phyloP scores from a whole-genome alignment of 495 filamentous ascomycete species.

The Massariosphaeria phaeospora region DNA sequence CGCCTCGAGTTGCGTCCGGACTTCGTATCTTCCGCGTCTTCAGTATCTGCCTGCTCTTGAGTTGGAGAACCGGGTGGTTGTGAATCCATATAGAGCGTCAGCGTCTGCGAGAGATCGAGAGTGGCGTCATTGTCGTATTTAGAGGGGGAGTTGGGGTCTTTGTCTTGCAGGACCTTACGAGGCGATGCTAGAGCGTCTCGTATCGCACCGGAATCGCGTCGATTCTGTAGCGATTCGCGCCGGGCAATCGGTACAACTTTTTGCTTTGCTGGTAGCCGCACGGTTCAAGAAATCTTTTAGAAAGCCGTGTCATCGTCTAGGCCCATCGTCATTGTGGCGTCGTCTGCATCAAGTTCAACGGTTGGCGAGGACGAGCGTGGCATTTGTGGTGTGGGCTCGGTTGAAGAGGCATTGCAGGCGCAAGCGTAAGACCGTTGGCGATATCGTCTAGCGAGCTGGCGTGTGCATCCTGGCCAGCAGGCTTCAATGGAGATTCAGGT shows the following conservation, averaged over 20 bases:
- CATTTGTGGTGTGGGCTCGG: neutral
- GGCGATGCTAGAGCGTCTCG: constrained; percentile 41
- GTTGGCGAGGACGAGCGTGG: constrained; percentile 7
- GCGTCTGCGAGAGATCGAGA: constrained; percentile 28
- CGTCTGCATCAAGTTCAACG: constrained; percentile 12
- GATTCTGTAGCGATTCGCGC: constrained; percentile 35
- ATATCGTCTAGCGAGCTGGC: constrained; percentile 19
- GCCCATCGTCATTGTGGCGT: constrained; percentile 23
- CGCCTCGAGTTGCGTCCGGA: constrained; percentile 8
- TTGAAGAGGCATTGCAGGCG: neutral
- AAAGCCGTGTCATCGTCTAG: constrained; percentile 54
- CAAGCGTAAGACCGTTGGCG: constrained; percentile 25
- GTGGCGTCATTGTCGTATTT: constrained; percentile 31
- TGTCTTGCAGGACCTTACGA: constrained; percentile 49
- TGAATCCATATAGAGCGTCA: constrained; percentile 18
- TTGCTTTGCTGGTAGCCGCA: constrained; percentile 56
- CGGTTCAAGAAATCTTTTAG: constrained; percentile 59
- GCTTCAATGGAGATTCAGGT: neutral
- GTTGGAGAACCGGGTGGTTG: constrained; percentile 12
- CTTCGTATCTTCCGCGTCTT: constrained; percentile 6
- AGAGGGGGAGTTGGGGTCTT: constrained; percentile 53
- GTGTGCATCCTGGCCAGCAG: neutral
- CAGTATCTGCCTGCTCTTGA: constrained; percentile 25
- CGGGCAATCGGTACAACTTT: constrained; percentile 40
- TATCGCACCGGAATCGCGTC: constrained; percentile 42